These are phyloP conservation scores for Sphagnum fallax DNA, from an alignment of 228 moss, liverwort and hornwort species.

Conservation along the genomic window DNA sequence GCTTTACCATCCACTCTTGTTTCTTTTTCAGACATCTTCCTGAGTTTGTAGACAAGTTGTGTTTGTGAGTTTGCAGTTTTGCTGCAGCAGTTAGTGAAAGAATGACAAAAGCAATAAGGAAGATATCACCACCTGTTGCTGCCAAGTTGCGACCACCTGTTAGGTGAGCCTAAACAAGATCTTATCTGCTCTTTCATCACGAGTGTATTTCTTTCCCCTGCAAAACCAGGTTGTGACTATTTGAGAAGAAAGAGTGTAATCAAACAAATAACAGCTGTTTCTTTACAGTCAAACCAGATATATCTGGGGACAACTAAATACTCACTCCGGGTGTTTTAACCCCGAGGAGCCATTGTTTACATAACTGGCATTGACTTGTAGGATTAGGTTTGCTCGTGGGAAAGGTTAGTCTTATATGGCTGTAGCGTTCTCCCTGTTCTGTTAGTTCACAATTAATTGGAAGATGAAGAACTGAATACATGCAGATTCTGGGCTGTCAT, in stretches of 20 bases:
- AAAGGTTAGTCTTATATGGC: no score
- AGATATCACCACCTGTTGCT: conserved; percentile 65
- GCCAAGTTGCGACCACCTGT: conserved; percentile 64
- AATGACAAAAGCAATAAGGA: conserved; percentile 53
- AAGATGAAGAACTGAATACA: background rate
- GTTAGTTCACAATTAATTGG: background rate
- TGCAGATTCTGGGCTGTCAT: background rate
- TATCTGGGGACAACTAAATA: no score
- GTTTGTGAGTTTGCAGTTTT: conserved; percentile 39
- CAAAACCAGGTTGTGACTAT: background rate
- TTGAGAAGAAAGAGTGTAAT: background rate
- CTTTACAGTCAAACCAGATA: no score
- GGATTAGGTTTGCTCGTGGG: no score
- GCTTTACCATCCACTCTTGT: no score
- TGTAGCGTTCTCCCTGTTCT: no score
- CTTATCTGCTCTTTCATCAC: no score
- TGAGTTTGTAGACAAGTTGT: background rate
- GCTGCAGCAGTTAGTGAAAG: conserved; percentile 61
- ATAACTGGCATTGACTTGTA: no score
- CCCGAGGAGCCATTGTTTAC: no score
- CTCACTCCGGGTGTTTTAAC: no score
- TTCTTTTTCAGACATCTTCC: background rate
- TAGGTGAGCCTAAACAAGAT: conserved; percentile 24
- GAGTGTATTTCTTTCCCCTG: no score
- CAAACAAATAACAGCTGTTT: background rate